phyloP scores from a whole-genome alignment of 352 stramenopile genomes.

The Pythium graminicola region DNA sequence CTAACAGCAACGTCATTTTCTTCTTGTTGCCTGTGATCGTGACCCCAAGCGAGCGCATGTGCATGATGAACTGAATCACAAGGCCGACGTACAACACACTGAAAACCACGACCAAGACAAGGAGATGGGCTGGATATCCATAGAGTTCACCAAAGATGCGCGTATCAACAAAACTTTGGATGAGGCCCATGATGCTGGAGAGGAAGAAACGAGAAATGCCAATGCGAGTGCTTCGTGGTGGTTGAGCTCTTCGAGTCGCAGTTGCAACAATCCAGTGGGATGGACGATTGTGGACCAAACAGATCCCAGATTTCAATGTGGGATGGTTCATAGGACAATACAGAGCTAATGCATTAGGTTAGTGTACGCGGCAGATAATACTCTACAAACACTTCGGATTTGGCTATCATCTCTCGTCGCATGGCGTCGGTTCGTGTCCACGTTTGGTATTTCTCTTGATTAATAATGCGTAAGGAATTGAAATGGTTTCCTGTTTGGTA shows the following conservation, averaged over 20 bases:
- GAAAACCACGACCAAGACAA: slow-evolving; percentile 40
- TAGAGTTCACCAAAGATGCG: slow-evolving; percentile 32
- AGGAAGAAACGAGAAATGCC: too few relatives aligned
- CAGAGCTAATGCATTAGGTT: background rate
- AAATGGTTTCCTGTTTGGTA: background rate
- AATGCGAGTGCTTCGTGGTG: too few relatives aligned
- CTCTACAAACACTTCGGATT: background rate
- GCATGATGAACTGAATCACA: slow-evolving; percentile 49
- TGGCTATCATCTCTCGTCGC: background rate
- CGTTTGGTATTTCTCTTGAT: background rate
- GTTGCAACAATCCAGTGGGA: slow-evolving; percentile 5
- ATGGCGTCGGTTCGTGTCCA: background rate
- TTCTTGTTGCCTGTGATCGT: slow-evolving; percentile 63
- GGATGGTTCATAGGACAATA: background rate
- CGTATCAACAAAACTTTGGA: slow-evolving; percentile 29
- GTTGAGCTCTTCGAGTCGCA: background rate
- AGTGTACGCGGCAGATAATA: background rate
- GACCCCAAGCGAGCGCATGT: slow-evolving; percentile 59
- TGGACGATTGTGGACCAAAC: background rate
- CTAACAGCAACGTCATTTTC: slow-evolving; percentile 64
- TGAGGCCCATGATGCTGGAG: slow-evolving; percentile 14
- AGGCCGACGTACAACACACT: slow-evolving; percentile 48
- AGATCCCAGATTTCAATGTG: too few relatives aligned
- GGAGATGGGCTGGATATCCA: slow-evolving; percentile 48
- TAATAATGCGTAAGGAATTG: background rate